Base-by-base conservation (phyloP, 75 land plant genomes). In the Selaginella tamariscina region DNA sequence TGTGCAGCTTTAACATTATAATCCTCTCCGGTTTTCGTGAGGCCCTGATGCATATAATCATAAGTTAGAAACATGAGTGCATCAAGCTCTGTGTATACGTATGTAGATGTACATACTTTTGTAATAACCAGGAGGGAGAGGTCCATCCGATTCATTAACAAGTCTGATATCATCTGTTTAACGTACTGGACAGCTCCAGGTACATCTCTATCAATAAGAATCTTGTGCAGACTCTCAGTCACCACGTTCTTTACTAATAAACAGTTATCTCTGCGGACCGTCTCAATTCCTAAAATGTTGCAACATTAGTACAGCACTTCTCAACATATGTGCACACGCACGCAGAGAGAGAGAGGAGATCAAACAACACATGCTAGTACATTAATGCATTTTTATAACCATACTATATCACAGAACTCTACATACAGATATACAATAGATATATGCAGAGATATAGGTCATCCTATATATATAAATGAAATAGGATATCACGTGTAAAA, bases 121-220 rank as follows among this genome's bases (percentile, higher is more conserved):
- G 98, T 94, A 32, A 94, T 94, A 32, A 94, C 98, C 74, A 94
- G 75, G 72, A 94, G 98, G 31, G 98, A 94, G 68, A 94, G 78
- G 76, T 94, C 98, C 91, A 94, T 82, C 22, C 96, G 84, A 70
- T 94, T 94, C 98, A 89, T 87, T 8, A 94, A 82, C 76, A 94
- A 86, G 82, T 94, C 98, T 33, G 98, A 78, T 62, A 94, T 94
- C 2, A 84, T 90, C 65, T 76, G 79, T 70, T 89, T 94, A 66
- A 90, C 98, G 82, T 83, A 85, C 68, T 94, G 88, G 65, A 94
- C 83, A 8, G 98, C 98, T 57, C 85, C 98, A 65, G 86, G 86
- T 30, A 87, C 74, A 66, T 94, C 88, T 44, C 86, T 75, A 54
- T 90, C 96, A 68, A 89, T 81, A n/a, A 94, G 80, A 56, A 94